Conservation (phyloP, 2,329 filamentous ascomycete species). For the Paecilomyces fulvus region DNA sequence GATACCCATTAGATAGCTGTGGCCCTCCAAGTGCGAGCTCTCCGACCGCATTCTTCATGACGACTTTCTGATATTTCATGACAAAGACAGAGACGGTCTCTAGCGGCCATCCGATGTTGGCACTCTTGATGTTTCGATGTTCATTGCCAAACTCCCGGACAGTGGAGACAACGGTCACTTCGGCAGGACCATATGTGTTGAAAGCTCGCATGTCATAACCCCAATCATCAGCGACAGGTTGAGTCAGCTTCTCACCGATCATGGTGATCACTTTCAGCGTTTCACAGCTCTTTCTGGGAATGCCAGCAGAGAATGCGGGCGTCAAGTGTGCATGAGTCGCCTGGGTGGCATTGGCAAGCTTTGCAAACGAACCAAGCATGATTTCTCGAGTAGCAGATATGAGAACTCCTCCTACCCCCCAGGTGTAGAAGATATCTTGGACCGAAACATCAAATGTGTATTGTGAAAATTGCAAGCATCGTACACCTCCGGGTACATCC, state of each 20-base stretch:
- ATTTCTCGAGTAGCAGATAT: conserved; percentile 19
- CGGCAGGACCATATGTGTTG: conserved; percentile 34
- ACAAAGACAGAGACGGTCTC: conserved; percentile 22
- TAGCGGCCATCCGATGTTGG: conserved; percentile 25
- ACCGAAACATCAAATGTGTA: conserved; percentile 35
- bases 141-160: conserved; percentile 19
- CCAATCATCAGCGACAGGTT: conserved; percentile 30
- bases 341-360: conserved; percentile 16
- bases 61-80: conserved; percentile 14
- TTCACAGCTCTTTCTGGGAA: conserved; percentile 18
- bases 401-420: conserved; percentile 18
- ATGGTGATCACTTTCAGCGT: conserved; percentile 25
- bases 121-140: conserved; percentile 16
- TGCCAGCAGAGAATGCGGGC: conserved; percentile 22
- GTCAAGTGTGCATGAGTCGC: conserved; percentile 25
- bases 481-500: conserved; percentile 15
- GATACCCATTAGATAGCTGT: conserved; percentile 21
- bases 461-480: conserved; percentile 30
- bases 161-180: conserved; percentile 27
- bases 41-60: conserved; percentile 20
- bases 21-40: conserved; percentile 22
- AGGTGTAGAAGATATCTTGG: conserved; percentile 25
- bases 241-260: conserved; percentile 27
- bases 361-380: conserved; percentile 19
- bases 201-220: conserved; percentile 24